phyloP scores from a whole-genome alignment of 768 basidiomycete genomes.

The Hericium erinaceus region DNA sequence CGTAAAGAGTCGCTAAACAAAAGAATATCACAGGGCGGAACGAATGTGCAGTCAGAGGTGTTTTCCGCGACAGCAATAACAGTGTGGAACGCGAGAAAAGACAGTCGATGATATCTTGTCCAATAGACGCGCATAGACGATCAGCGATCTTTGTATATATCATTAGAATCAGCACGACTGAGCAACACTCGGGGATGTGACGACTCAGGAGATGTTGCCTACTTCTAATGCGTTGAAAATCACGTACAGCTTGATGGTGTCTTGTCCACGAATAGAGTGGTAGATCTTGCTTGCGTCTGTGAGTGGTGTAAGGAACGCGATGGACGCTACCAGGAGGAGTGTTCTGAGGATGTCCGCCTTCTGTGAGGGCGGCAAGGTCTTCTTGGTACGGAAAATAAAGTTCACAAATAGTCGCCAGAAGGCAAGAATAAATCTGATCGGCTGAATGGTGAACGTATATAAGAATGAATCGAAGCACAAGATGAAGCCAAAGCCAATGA shows the following conservation, averaged over 20 bases:
- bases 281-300: slow-evolving; percentile 98
- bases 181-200: neutral
- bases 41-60: slow-evolving; percentile 51
- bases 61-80: slow-evolving; percentile 55
- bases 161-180: neutral
- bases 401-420: slow-evolving; percentile 44
- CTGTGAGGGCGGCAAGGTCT: slow-evolving; percentile 71
- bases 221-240: slow-evolving; percentile 99
- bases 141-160: slow-evolving; percentile 70
- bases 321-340: slow-evolving; percentile 64
- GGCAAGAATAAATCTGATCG: slow-evolving; percentile 75
- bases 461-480: slow-evolving; percentile 96
- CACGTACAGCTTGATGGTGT: slow-evolving; percentile 97
- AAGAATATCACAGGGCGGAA: slow-evolving; percentile 83
- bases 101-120: slow-evolving; percentile 95
- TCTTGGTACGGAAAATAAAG: slow-evolving; percentile 34
- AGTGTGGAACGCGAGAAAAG: slow-evolving; percentile 91
- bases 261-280: slow-evolving; percentile 94
- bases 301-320: slow-evolving; percentile 65
- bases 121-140: slow-evolving; percentile 88
- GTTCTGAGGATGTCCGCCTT: slow-evolving; percentile 89
- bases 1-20: slow-evolving; percentile 71
- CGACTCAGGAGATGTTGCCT: slow-evolving; percentile 19
- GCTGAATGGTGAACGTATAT: slow-evolving; percentile 95
- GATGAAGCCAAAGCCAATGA: slow-evolving; percentile 85